Percentiles rank a stretch among this genome's conserved stretches.
These are phyloP conservation scores for Aspergillus pseudoglaucus DNA, from an alignment of 2,329 filamentous ascomycete species.

Conservation along the genomic window DNA sequence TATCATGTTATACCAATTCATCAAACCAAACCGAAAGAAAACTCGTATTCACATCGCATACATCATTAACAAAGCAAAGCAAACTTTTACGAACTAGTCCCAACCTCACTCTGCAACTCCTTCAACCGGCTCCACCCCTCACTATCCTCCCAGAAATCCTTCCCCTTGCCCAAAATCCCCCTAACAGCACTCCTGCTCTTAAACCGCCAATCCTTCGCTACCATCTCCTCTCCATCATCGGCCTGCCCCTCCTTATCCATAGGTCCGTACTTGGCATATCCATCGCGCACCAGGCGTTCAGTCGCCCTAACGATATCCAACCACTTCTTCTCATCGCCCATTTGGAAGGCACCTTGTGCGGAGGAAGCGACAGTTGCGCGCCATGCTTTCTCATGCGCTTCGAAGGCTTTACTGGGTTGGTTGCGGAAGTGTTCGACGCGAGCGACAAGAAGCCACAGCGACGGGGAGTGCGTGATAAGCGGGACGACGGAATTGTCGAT, in stretches of 20 bases:
- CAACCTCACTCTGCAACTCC: constrained; percentile 32
- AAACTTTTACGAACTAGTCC: constrained; percentile 3
- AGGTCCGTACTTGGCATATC: constrained; percentile 72
- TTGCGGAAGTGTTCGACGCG: constrained; percentile 67
- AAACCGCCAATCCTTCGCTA: constrained; percentile 77
- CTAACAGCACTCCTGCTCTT: constrained; percentile 81
- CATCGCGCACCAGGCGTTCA: constrained; percentile 65
- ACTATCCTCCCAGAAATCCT: constrained; percentile 73
- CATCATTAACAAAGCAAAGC: neutral
- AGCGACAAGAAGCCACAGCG: constrained; percentile 70
- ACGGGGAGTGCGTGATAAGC: constrained; percentile 71
- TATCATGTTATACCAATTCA: neutral
- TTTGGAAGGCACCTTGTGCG: constrained; percentile 40
- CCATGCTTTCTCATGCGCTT: constrained; percentile 87
- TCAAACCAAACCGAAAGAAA: neutral
- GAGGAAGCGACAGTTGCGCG: constrained; percentile 53
- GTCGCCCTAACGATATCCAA: constrained; percentile 68
- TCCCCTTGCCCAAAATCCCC: constrained; percentile 75
- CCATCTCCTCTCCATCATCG: constrained; percentile 48
- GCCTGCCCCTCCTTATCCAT: constrained; percentile 52
- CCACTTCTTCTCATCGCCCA: constrained; percentile 61
- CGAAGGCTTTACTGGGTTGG: constrained; percentile 65
- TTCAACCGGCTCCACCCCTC: constrained; percentile 35
- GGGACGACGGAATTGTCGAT: constrained; percentile 71
- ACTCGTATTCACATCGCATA: neutral